Conservation (phyloP, 2,329 filamentous ascomycete genomes). For the Fusarium clavum region DNA sequence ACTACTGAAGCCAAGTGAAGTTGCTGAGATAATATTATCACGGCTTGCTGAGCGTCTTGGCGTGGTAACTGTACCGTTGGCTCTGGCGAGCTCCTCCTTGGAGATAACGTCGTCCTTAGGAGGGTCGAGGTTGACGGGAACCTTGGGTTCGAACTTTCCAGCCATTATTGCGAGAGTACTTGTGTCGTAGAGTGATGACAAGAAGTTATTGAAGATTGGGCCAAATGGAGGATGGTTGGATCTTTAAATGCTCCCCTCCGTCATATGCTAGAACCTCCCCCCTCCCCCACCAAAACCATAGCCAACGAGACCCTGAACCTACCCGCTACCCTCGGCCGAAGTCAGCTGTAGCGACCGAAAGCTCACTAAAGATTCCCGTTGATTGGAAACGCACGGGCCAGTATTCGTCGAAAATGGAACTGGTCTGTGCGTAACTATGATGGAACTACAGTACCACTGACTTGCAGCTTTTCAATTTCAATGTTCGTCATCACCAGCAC, state of each 20-base stretch:
- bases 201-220: background rate
- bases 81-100: slow-evolving; percentile 80
- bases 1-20: background rate
- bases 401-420: slow-evolving; percentile 29
- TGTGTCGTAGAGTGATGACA: background rate
- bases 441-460: slow-evolving; percentile 18
- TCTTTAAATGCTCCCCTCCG: slow-evolving; percentile 33
- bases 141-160: slow-evolving; percentile 82
- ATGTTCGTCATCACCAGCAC: slow-evolving; percentile 20
- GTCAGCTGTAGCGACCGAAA: slow-evolving; percentile 10
- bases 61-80: slow-evolving; percentile 75
- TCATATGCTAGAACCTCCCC: slow-evolving; percentile 34
- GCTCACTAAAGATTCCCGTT: slow-evolving; percentile 16
- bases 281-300: slow-evolving; percentile 32
- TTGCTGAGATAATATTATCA: background rate
- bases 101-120: slow-evolving; percentile 91
- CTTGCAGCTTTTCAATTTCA: slow-evolving; percentile 30
- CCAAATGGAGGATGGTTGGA: slow-evolving; percentile 1
- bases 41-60: background rate
- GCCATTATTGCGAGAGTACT: slow-evolving; percentile 56
- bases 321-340: slow-evolving; percentile 23
- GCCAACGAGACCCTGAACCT: slow-evolving; percentile 17
- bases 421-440: slow-evolving; percentile 41
- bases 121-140: slow-evolving; percentile 78
- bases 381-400: slow-evolving; percentile 37